Conservation (phyloP, 257 asterid genomes). For the Nicotiana otophora region DNA sequence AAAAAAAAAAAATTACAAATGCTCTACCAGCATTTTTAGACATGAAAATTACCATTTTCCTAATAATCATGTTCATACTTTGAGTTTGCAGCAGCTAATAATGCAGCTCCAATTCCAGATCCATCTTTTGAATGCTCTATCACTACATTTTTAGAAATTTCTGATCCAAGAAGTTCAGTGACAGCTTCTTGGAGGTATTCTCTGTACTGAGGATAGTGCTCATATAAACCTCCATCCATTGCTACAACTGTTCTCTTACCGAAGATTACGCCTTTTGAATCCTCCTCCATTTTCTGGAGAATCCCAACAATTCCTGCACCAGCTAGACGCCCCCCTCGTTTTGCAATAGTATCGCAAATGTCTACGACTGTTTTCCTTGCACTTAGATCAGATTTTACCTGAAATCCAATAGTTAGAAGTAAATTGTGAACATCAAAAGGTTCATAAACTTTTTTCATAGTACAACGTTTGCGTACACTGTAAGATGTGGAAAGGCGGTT, state of each 20-base stretch:
- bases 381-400: slow-evolving; percentile 35
- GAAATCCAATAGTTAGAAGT: neutral
- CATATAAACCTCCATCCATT: slow-evolving; percentile 82
- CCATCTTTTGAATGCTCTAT: slow-evolving; percentile 80
- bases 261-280: slow-evolving; percentile 42
- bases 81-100: slow-evolving; percentile 80
- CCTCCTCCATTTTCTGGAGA: slow-evolving; percentile 66
- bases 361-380: slow-evolving; percentile 45
- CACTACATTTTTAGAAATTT: slow-evolving; percentile 40
- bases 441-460: no score
- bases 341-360: slow-evolving; percentile 54
- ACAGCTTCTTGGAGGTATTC: slow-evolving; percentile 57
- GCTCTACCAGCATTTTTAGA: neutral
- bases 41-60: neutral
- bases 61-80: slow-evolving; percentile 40
- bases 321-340: slow-evolving; percentile 71
- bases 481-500: neutral
- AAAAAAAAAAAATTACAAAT: neutral
- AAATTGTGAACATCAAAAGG: neutral
- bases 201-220: slow-evolving; percentile 65
- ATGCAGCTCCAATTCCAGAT: slow-evolving; percentile 79
- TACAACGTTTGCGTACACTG: neutral
- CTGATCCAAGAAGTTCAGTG: slow-evolving; percentile 52
- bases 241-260: slow-evolving; percentile 81
- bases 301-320: slow-evolving; percentile 85